Evolutionary conservation across 2,329 filamentous ascomycete species (phyloP).

Genomic region (Venturia aucupariae): DNA sequence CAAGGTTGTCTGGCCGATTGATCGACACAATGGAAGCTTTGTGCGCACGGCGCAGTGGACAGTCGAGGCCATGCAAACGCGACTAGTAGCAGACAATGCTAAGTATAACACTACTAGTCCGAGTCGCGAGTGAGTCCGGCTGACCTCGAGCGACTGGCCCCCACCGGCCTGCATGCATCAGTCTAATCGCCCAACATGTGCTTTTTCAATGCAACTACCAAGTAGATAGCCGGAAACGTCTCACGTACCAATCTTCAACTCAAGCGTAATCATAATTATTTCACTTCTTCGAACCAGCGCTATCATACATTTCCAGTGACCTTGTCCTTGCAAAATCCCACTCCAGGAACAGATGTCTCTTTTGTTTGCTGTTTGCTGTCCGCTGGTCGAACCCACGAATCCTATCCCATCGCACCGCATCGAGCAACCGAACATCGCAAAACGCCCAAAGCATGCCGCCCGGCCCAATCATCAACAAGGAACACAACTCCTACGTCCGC

Average conservation of each 20-base stretch:
- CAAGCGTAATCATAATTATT: not conserved
- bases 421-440: not conserved
- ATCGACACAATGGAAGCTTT: too few relatives aligned
- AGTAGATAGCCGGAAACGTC: too few relatives aligned
- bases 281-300: not conserved
- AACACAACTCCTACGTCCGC: not conserved
- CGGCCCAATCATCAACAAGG: not conserved
- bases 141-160: too few relatives aligned
- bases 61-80: too few relatives aligned
- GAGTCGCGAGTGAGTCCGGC: too few relatives aligned
- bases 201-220: too few relatives aligned
- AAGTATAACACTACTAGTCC: too few relatives aligned
- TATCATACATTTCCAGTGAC: not conserved
- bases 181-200: too few relatives aligned
- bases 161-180: too few relatives aligned
- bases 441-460: not conserved
- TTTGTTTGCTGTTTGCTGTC: not conserved
- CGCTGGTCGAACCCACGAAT: not conserved
- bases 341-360: not conserved
- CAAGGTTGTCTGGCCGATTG: too few relatives aligned
- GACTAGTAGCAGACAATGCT: too few relatives aligned
- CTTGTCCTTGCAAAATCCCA: not conserved
- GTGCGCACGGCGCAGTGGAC: too few relatives aligned
- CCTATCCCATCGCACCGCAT: not conserved
- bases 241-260: not conserved